Evolutionary conservation across 176 grass and related monocot genomes (phyloP).

Genomic region (Stipa capillata): DNA sequence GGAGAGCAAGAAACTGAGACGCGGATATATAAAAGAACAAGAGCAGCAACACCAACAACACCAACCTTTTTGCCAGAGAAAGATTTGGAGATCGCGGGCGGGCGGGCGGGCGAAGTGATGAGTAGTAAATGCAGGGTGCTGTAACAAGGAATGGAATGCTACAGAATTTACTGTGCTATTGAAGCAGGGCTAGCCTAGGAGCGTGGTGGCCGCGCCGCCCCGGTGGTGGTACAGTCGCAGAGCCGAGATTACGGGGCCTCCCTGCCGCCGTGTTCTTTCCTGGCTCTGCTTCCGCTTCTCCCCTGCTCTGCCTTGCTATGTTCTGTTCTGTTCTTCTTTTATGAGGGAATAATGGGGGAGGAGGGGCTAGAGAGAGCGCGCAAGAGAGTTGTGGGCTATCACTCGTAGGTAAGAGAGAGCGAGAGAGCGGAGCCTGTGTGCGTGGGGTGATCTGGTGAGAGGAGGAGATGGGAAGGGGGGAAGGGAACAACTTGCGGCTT

Average conservation of each 20-base stretch:
- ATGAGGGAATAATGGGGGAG: slow-evolving; percentile 29
- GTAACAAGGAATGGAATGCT: neutral
- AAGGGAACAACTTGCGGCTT: slow-evolving; percentile 18
- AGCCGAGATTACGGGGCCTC: neutral
- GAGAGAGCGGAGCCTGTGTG: neutral
- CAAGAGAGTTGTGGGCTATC: slow-evolving; percentile 16
- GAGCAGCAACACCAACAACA: neutral
- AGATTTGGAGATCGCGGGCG: slow-evolving; percentile 28
- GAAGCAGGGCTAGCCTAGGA: neutral
- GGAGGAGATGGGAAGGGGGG: neutral
- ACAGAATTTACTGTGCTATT: slow-evolving; percentile 40
- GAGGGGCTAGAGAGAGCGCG: neutral
- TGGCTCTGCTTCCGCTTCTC: neutral
- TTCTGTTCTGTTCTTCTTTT: slow-evolving; percentile 19
- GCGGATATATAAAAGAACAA: neutral
- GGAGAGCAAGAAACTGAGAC: neutral
- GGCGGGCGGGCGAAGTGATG: neutral
- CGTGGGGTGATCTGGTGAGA: neutral
- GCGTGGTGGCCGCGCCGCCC: slow-evolving; percentile 30
- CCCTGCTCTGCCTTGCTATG: neutral
- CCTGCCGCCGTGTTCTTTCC: neutral
- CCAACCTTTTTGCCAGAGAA: slow-evolving; percentile 10
- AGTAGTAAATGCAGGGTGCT: slow-evolving; percentile 37
- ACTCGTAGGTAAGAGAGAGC: slow-evolving; percentile 4
- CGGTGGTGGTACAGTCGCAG: neutral